These are phyloP conservation scores for Adenanthera pavonina DNA, from an alignment of 306 rosid species.

Conservation along the genomic window DNA sequence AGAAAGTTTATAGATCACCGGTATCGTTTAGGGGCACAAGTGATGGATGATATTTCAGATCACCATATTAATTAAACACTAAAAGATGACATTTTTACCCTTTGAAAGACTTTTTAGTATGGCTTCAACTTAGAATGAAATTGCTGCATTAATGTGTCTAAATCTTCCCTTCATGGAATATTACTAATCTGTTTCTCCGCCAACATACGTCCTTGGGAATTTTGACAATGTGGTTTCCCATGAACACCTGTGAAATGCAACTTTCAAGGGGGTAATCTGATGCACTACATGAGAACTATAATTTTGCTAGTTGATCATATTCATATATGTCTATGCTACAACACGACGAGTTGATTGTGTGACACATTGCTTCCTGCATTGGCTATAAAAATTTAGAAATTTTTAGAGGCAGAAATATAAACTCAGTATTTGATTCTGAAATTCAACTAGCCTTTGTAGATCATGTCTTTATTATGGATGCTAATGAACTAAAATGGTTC, in stretches of 20 bases:
- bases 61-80: constrained; percentile 15
- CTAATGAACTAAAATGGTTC: constrained; percentile 16
- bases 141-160: neutral
- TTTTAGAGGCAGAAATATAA: constrained; percentile 3
- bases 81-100: constrained; percentile 4
- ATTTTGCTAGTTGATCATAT: neutral
- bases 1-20: neutral
- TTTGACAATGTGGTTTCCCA: constrained; percentile 1
- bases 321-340: constrained; percentile 6
- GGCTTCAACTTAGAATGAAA: constrained; percentile 27
- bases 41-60: constrained; percentile 33
- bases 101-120: neutral
- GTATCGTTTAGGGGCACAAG: neutral
- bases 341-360: neutral
- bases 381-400: neutral
- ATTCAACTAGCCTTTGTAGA: neutral
- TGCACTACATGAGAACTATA: constrained; percentile 29
- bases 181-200: constrained; percentile 5
- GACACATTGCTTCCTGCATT: neutral
- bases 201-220: constrained; percentile 20
- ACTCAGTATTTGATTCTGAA: constrained; percentile 21
- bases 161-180: constrained; percentile 22
- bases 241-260: constrained; percentile 5
- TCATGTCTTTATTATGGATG: constrained; percentile 8
- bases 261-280: constrained; percentile 5